A percentile compares a stretch with the other conserved stretches of the same genome.
Evolutionary conservation across 208 protist genomes (phyloP).

Genomic region (Tritrichomonas musculus): DNA sequence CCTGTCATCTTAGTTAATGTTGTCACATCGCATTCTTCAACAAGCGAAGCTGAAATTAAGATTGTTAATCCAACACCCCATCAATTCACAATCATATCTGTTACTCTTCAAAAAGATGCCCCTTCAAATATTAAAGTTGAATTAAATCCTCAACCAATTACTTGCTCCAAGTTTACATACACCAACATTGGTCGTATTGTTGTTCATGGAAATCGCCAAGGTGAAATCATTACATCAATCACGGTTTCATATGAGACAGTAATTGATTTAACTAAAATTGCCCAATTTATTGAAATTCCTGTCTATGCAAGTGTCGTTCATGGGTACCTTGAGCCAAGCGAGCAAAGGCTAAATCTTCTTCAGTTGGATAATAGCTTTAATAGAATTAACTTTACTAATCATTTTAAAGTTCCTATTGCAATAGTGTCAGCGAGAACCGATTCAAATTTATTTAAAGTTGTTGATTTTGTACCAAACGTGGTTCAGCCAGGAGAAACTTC

Average conservation of each 20-base stretch:
- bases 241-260: neutral
- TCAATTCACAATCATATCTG: neutral
- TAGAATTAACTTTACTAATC: neutral
- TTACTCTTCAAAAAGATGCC: neutral
- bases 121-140: neutral
- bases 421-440: neutral
- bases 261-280: neutral
- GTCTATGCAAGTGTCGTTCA: neutral
- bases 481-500: neutral
- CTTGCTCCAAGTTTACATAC: neutral
- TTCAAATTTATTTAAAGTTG: neutral
- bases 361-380: neutral
- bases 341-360: neutral
- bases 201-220: neutral
- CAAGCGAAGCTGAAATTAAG: neutral
- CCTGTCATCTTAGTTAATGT: neutral
- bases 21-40: neutral
- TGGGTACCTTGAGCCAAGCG: neutral
- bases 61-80: neutral
- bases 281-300: neutral
- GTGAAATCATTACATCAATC: neutral
- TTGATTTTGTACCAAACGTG: neutral
- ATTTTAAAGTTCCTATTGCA: neutral
- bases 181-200: neutral
- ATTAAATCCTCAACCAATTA: neutral